These are phyloP conservation scores for Spiraea crenata DNA, from an alignment of 331 rosid species.

Conservation along the genomic window DNA sequence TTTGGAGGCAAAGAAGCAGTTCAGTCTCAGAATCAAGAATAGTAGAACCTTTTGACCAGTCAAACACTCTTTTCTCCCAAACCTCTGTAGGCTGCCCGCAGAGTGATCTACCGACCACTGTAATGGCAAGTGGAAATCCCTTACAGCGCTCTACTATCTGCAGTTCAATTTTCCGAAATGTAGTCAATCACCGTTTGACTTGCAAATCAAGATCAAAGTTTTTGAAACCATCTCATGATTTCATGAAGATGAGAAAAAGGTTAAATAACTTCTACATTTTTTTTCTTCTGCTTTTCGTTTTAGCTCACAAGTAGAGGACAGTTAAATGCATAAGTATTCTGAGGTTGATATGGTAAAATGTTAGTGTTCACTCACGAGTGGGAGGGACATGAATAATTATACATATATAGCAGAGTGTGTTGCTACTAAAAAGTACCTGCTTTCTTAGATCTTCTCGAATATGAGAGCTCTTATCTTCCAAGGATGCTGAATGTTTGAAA, in stretches of 20 bases:
- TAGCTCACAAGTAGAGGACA: not conserved
- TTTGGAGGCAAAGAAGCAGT: conserved; percentile 42
- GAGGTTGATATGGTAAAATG: not conserved
- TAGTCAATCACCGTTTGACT: not conserved
- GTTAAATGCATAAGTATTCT: too few species aligned
- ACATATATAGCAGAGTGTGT: not conserved
- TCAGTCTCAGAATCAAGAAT: conserved; percentile 28
- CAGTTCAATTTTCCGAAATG: conserved; percentile 5
- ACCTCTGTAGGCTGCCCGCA: conserved; percentile 10
- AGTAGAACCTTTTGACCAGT: conserved; percentile 35
- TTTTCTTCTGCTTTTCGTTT: not conserved
- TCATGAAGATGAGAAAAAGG: not conserved
- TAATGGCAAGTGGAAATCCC: conserved; percentile 55
- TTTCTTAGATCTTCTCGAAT: conserved; percentile 29
- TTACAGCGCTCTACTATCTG: conserved; percentile 56
- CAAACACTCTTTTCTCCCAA: conserved; percentile 30
- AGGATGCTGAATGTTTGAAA: conserved; percentile 39
- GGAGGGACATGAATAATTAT: too few species aligned
- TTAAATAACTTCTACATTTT: not conserved
- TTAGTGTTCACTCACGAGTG: not conserved
- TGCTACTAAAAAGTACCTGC: conserved; percentile 28
- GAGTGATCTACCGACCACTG: conserved; percentile 43
- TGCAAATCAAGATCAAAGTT: not conserved
- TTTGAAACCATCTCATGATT: not conserved
- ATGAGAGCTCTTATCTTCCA: conserved; percentile 20